Percentiles rank a stretch among this genome's conserved stretches.
phyloP scores from a whole-genome alignment of 768 basidiomycete genomes.

The Boletus rubroflammeus region DNA sequence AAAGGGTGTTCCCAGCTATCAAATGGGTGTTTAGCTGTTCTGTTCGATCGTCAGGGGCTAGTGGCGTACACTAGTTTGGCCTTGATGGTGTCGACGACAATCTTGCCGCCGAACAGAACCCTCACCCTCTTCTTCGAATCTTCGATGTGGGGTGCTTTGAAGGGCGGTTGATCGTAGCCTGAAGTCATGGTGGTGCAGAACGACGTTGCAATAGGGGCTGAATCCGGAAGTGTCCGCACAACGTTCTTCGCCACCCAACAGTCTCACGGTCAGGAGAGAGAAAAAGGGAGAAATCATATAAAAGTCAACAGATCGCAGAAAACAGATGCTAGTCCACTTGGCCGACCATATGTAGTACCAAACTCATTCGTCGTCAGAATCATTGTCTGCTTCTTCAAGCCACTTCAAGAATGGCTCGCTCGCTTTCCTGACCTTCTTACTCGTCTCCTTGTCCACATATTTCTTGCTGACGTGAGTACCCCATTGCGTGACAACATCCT shows the following conservation, averaged over 20 bases:
- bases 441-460: slow-evolving; percentile 90
- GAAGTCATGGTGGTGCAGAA: slow-evolving; percentile 13
- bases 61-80: slow-evolving; percentile 56
- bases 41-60: background rate
- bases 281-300: background rate
- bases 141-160: slow-evolving; percentile 47
- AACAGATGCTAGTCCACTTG: background rate
- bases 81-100: slow-evolving; percentile 52
- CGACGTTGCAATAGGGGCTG: background rate
- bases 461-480: slow-evolving; percentile 96
- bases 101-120: slow-evolving; percentile 48
- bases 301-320: slow-evolving; percentile 14
- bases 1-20: slow-evolving; percentile 53
- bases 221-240: background rate
- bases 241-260: background rate
- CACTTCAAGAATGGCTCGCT: slow-evolving; percentile 96
- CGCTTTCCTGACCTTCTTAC: slow-evolving; percentile 94
- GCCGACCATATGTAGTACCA: background rate
- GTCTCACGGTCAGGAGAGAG: background rate
- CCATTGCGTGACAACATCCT: slow-evolving; percentile 88
- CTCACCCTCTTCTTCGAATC: slow-evolving; percentile 48
- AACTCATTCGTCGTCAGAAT: slow-evolving; percentile 36
- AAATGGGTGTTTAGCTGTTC: background rate
- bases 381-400: slow-evolving; percentile 86
- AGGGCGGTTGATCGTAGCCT: slow-evolving; percentile 27